A percentile compares a stretch with the other conserved stretches of the same genome.
phyloP scores from a whole-genome alignment of 1,139 yeast species.

The Lodderomyces metapsilosis region DNA sequence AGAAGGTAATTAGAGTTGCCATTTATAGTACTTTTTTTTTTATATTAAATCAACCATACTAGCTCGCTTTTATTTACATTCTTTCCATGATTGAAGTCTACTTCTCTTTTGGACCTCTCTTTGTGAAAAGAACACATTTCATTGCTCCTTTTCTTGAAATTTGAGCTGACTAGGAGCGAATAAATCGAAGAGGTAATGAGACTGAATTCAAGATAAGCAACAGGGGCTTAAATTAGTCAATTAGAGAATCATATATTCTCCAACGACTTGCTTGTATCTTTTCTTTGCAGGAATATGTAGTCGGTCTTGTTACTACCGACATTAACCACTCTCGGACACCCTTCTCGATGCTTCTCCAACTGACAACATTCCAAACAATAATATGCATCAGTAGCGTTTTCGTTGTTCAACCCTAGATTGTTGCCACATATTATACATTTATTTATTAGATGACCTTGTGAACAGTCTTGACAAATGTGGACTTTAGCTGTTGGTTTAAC shows the following conservation, averaged over 20 bases:
- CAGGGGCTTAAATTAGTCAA: too few relatives aligned
- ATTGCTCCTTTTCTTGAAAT: too few relatives aligned
- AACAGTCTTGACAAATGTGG: slow-evolving; percentile 81
- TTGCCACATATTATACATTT: slow-evolving; percentile 77
- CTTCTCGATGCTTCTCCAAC: slow-evolving; percentile 81
- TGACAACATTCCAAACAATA: slow-evolving; percentile 87
- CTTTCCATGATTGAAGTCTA: too few relatives aligned
- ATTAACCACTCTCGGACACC: slow-evolving; percentile 85
- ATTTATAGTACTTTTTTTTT: too few relatives aligned
- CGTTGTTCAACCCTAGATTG: slow-evolving; percentile 41
- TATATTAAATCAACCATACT: too few relatives aligned
- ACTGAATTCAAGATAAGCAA: too few relatives aligned
- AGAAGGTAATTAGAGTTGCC: neutral
- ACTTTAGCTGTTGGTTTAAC: slow-evolving; percentile 76
- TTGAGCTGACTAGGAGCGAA: too few relatives aligned
- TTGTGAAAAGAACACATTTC: too few relatives aligned
- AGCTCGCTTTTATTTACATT: too few relatives aligned
- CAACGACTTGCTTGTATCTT: slow-evolving; percentile 7
- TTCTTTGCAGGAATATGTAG: slow-evolving; percentile 55
- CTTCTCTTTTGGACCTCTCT: too few relatives aligned
- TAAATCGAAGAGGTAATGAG: too few relatives aligned
- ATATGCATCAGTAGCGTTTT: slow-evolving; percentile 58
- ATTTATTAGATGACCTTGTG: slow-evolving; percentile 63
- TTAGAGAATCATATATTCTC: slow-evolving; percentile 4
- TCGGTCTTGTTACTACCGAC: slow-evolving; percentile 76